phyloP scores from a whole-genome alignment of 805 yeast genomes.

The Candida endomychidarum region DNA sequence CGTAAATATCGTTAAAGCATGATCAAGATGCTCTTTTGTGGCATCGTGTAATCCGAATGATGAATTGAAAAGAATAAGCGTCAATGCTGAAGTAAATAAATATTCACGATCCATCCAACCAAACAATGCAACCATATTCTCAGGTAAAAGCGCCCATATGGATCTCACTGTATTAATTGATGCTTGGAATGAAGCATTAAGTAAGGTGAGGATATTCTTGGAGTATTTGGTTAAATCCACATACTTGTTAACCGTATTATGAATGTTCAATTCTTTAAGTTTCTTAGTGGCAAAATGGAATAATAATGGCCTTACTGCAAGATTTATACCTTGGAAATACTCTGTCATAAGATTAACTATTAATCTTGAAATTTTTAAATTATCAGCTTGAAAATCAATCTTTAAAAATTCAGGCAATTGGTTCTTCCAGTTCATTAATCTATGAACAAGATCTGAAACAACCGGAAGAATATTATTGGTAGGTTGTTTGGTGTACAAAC shows the following conservation, averaged over 20 bases:
- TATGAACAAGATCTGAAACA: slow-evolving; percentile 66
- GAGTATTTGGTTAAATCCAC: slow-evolving; percentile 70
- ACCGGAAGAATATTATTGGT: slow-evolving; percentile 73
- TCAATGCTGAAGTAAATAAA: slow-evolving; percentile 72
- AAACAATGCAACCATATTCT: slow-evolving; percentile 79
- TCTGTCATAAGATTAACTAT: slow-evolving; percentile 78
- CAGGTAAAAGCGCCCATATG: slow-evolving; percentile 71
- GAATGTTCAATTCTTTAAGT: slow-evolving; percentile 47
- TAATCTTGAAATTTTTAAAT: slow-evolving; percentile 59
- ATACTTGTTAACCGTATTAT: slow-evolving; percentile 45
- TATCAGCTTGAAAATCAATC: slow-evolving; percentile 58
- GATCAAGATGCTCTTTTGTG: slow-evolving; percentile 68
- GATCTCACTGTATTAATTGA: slow-evolving; percentile 73
- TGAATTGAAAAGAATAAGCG: slow-evolving; percentile 69
- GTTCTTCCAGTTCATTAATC: slow-evolving; percentile 66
- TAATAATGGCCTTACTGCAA: slow-evolving; percentile 73
- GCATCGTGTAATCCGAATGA: slow-evolving; percentile 83
- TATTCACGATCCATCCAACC: slow-evolving; percentile 89
- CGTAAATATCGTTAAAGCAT: slow-evolving; percentile 66
- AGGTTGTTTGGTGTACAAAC: slow-evolving; percentile 73
- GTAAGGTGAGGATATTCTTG: slow-evolving; percentile 60
- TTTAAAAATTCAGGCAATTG: slow-evolving; percentile 61
- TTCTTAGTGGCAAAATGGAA: slow-evolving; percentile 76
- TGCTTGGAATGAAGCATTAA: slow-evolving; percentile 78
- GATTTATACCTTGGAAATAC: slow-evolving; percentile 77